Percentiles rank a stretch among this genome's conserved stretches.
These are phyloP conservation scores for Neurospora discreta DNA, from an alignment of 495 filamentous ascomycete species.

Conservation along the genomic window DNA sequence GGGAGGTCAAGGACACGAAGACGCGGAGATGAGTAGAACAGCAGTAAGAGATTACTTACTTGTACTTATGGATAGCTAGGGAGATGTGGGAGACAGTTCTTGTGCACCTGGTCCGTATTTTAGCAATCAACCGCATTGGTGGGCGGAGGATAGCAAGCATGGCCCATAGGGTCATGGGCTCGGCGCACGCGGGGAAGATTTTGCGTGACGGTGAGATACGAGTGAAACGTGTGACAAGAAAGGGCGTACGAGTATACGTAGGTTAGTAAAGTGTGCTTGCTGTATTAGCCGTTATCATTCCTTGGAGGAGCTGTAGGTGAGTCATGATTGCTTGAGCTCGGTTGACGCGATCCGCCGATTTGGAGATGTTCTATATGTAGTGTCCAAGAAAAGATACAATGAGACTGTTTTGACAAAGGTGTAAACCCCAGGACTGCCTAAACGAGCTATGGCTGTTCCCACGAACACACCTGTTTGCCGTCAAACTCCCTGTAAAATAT, in stretches of 20 bases:
- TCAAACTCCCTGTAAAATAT: background rate
- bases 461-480: background rate
- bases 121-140: background rate
- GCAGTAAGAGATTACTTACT: background rate
- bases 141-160: background rate
- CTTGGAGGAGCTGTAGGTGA: background rate
- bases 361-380: background rate
- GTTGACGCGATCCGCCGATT: background rate
- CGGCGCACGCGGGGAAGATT: background rate
- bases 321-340: background rate
- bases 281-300: background rate
- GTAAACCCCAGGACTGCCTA: background rate
- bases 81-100: background rate
- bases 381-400: background rate
- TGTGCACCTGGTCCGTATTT: background rate
- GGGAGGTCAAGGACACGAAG: background rate
- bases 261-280: background rate
- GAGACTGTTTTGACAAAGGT: background rate
- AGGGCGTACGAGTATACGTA: background rate
- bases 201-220: background rate
- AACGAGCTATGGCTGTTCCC: background rate
- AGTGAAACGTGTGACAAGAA: background rate
- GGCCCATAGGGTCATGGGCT: background rate
- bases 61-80: background rate
- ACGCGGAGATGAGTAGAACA: background rate